phyloP scores from a whole-genome alignment of 2,329 filamentous ascomycete species.

The Colletotrichum aenigma region DNA sequence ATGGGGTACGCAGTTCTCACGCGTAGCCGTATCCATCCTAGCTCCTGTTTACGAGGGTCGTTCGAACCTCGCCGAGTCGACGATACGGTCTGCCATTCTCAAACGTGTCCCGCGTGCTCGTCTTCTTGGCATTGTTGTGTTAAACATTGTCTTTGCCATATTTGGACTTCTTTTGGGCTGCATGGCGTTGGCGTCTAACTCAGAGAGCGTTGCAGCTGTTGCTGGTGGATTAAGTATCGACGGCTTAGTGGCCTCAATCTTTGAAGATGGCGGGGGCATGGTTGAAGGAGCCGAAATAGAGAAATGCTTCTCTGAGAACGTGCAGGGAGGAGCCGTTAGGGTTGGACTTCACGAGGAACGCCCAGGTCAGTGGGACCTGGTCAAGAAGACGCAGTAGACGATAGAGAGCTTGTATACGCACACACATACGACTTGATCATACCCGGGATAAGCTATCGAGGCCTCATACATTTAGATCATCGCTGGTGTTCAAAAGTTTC shows the following conservation, averaged over 20 bases:
- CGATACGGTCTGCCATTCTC: neutral
- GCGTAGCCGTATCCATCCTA: too few species aligned
- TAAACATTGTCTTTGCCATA: neutral
- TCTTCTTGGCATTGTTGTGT: neutral
- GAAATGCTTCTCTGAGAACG: neutral
- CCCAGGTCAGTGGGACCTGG: neutral
- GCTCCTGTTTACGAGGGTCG: too few species aligned
- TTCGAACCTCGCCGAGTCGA: too few species aligned
- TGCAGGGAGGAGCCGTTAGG: accelerated
- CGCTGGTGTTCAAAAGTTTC: too few species aligned
- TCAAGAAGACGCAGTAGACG: neutral
- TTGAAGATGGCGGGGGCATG: neutral
- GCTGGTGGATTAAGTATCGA: neutral
- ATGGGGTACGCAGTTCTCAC: too few species aligned
- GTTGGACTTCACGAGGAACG: neutral
- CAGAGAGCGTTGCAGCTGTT: neutral
- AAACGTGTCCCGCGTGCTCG: neutral
- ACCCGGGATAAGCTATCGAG: too few species aligned
- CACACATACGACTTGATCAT: neutral
- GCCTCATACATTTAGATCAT: too few species aligned
- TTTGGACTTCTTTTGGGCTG: neutral
- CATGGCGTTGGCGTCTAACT: neutral
- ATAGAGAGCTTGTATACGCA: neutral
- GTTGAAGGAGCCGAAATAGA: neutral
- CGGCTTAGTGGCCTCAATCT: neutral